Conservation (phyloP, 2,329 filamentous ascomycete genomes). For the Penicillium sp. region DNA sequence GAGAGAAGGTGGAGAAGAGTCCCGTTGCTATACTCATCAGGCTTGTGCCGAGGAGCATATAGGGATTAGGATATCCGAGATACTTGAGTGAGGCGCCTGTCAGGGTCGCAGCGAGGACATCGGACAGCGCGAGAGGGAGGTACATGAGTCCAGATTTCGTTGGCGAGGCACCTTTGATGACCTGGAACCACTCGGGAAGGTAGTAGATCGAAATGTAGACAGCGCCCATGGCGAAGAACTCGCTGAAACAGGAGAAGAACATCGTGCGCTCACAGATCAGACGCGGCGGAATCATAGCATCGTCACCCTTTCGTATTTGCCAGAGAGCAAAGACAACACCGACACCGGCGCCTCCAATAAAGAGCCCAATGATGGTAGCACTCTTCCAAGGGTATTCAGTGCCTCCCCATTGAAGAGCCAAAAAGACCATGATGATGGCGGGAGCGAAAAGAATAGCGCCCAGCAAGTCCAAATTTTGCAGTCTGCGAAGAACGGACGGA, state of each 20-base stretch:
- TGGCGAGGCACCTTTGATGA: slow-evolving; percentile 6
- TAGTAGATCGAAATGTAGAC: slow-evolving; percentile 8
- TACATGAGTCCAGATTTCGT: background rate
- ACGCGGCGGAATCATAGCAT: background rate
- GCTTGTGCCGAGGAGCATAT: background rate
- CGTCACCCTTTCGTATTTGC: background rate
- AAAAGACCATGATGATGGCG: background rate
- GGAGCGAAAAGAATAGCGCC: background rate
- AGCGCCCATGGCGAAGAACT: slow-evolving; percentile 12
- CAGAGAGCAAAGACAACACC: background rate
- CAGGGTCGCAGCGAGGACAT: background rate
- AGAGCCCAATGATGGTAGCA: background rate
- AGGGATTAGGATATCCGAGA: background rate
- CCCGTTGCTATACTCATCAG: background rate
- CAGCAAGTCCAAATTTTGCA: background rate
- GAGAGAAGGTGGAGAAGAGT: background rate
- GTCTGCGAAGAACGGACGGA: background rate
- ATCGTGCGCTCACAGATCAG: slow-evolving; percentile 2
- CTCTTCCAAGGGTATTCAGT: slow-evolving; percentile 2
- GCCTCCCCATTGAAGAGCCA: slow-evolving; percentile 3
- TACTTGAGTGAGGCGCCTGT: background rate
- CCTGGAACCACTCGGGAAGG: slow-evolving; percentile 15
- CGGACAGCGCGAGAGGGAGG: background rate
- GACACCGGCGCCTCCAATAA: background rate
- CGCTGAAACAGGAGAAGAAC: background rate